Percentiles rank a stretch among this genome's conserved stretches.
These are phyloP conservation scores for Syzygium malaccense DNA, from an alignment of 441 rosid species.

Conservation along the genomic window DNA sequence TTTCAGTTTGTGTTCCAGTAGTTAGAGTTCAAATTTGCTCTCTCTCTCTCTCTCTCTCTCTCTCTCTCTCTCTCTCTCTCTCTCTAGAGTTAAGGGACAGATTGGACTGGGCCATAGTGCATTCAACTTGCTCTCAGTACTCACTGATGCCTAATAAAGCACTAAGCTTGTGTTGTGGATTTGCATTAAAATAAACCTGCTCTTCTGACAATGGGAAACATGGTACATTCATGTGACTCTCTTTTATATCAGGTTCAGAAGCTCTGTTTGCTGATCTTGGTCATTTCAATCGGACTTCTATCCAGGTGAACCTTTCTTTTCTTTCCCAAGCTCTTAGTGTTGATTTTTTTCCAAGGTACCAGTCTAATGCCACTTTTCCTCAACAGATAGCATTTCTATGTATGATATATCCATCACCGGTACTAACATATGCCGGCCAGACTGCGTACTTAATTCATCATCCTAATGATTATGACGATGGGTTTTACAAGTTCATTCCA, in stretches of 20 bases:
- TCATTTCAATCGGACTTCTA: constrained; percentile 58
- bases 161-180: background rate
- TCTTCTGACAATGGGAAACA: background rate
- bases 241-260: constrained; percentile 42
- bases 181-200: background rate
- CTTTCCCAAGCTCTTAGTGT: background rate
- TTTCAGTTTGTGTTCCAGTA: background rate
- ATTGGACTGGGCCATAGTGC: background rate
- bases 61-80: background rate
- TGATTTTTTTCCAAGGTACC: background rate
- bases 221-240: background rate
- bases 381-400: constrained; percentile 50
- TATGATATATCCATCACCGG: constrained; percentile 55
- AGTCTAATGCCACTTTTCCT: constrained; percentile 1
- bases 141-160: background rate
- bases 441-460: constrained; percentile 59
- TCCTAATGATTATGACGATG: constrained; percentile 48
- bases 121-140: background rate
- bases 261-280: constrained; percentile 75
- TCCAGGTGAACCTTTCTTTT: constrained; percentile 29
- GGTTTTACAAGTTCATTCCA: constrained; percentile 65
- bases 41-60: background rate
- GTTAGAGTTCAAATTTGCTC: background rate
- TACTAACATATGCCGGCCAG: constrained; percentile 69
- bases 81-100: background rate